Conservation (phyloP, 2,329 filamentous ascomycete species). For the Microdochium nivale region DNA sequence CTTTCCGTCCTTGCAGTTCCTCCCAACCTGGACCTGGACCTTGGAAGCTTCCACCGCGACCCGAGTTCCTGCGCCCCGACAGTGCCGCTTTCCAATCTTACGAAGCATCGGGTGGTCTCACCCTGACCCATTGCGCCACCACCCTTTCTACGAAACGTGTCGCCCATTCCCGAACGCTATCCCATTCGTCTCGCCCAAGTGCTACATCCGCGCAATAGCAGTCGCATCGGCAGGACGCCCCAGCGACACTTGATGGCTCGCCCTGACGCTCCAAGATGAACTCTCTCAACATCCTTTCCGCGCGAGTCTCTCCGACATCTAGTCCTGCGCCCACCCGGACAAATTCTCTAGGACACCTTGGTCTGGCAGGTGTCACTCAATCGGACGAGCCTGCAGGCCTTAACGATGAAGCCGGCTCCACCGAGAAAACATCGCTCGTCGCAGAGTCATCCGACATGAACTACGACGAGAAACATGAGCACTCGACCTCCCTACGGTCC, state of each 20-base stretch:
- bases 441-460: conserved; percentile 7
- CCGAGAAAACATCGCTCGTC: neutral
- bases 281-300: conserved; percentile 89
- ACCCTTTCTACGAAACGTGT: neutral
- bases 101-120: neutral
- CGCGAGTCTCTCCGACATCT: conserved; percentile 61
- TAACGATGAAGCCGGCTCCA: conserved; percentile 19
- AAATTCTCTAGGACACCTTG: conserved; percentile 49
- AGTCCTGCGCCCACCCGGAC: conserved; percentile 49
- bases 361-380: conserved; percentile 29
- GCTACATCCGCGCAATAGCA: neutral
- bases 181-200: neutral
- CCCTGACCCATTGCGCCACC: neutral
- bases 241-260: conserved; percentile 41
- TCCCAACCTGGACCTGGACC: neutral
- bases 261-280: conserved; percentile 66
- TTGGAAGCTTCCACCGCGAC: neutral
- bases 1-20: neutral
- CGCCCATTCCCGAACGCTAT: neutral
- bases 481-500: conserved; percentile 13
- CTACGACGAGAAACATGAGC: conserved; percentile 17
- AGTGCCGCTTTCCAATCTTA: neutral
- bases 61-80: neutral
- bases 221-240: conserved; percentile 7
- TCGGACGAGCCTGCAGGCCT: conserved; percentile 23